Evolutionary conservation across 306 rosid species (phyloP).

Genomic region (Begonia peltatifolia): DNA sequence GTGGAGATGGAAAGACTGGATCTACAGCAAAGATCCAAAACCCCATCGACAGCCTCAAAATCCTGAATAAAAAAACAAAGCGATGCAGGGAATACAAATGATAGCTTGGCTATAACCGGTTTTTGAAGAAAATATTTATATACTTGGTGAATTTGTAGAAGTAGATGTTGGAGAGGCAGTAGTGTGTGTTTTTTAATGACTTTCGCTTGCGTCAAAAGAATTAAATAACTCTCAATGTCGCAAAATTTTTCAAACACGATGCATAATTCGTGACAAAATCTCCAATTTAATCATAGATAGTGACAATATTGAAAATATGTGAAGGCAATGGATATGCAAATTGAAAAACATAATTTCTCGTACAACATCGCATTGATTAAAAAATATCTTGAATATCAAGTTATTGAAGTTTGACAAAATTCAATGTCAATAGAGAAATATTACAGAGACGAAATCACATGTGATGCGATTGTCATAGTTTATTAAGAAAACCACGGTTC

Average conservation of each 20-base stretch:
- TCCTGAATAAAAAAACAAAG: too few relatives aligned
- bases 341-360: not conserved
- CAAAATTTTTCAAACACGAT: not conserved
- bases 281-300: not conserved
- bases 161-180: too few relatives aligned
- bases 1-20: too few relatives aligned
- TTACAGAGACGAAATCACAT: not conserved
- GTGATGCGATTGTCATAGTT: not conserved
- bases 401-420: not conserved
- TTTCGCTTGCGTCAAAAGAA: too few relatives aligned
- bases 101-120: too few relatives aligned
- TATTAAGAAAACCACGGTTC: not conserved
- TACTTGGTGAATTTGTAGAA: too few relatives aligned
- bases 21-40: too few relatives aligned
- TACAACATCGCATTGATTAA: not conserved
- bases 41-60: too few relatives aligned
- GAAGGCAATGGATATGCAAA: not conserved
- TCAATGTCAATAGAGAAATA: not conserved
- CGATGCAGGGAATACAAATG: too few relatives aligned
- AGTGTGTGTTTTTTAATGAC: too few relatives aligned
- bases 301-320: not conserved
- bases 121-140: too few relatives aligned
- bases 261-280: not conserved
- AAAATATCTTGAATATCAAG: not conserved
- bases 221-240: not conserved